phyloP scores from a whole-genome alignment of 805 yeast genomes.

The Yamadazyma ubonensis region DNA sequence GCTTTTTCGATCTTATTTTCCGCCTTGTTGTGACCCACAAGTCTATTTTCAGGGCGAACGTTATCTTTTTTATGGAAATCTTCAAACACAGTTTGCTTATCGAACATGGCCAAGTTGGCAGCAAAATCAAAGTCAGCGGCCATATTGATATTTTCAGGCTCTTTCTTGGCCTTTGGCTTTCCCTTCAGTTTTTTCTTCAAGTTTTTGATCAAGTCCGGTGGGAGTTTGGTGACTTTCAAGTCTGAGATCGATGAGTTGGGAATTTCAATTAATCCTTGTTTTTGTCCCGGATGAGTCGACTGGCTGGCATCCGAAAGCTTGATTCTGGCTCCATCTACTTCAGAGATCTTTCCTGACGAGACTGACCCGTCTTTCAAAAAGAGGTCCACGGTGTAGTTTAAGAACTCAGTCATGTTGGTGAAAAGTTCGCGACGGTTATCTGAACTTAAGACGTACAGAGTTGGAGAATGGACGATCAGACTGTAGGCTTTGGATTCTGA shows the following conservation, averaged over 20 bases:
- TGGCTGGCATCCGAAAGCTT: constrained; percentile 21
- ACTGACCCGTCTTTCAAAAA: constrained; percentile 38
- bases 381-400: constrained; percentile 41
- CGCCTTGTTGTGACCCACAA: constrained; percentile 72
- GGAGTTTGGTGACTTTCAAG: constrained; percentile 56
- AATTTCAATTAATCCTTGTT: constrained; percentile 19
- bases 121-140: constrained; percentile 77
- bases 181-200: constrained; percentile 14
- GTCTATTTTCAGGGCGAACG: constrained; percentile 56
- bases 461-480: no score
- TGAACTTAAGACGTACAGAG: not conserved
- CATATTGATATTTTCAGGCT: constrained; percentile 17
- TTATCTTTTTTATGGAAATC: constrained; percentile 68
- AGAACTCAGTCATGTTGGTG: constrained; percentile 36
- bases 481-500: no score
- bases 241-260: constrained; percentile 47
- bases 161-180: constrained; percentile 3
- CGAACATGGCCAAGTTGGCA: constrained; percentile 76
- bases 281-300: constrained; percentile 16
- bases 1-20: constrained; percentile 20
- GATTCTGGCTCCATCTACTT: constrained; percentile 30
- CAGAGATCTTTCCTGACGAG: constrained; percentile 33
- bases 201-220: constrained; percentile 27
- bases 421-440: no score
- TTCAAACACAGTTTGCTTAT: constrained; percentile 75